These are phyloP conservation scores for Tuber umbilicatum DNA, from an alignment of 495 filamentous ascomycete genomes.

Conservation along the genomic window DNA sequence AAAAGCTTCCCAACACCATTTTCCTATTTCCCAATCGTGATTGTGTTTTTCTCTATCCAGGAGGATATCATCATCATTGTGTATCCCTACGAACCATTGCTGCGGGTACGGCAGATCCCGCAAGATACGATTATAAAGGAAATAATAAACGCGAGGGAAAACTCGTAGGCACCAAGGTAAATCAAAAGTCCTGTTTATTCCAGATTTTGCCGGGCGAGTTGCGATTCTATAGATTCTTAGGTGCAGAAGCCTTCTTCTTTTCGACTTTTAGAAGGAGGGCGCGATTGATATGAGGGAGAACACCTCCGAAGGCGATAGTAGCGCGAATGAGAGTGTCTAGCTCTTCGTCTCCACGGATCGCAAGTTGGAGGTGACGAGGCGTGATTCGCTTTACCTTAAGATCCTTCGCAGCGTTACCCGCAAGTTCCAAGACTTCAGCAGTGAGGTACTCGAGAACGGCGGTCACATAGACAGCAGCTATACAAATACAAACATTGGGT, in stretches of 20 bases:
- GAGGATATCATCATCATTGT: conserved; percentile 32
- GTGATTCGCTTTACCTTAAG: conserved; percentile 99
- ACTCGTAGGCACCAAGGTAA: not conserved
- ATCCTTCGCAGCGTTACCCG: conserved; percentile 97
- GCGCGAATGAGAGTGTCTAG: conserved; percentile 94
- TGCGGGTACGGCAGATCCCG: not conserved
- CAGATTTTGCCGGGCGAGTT: conserved; percentile 16
- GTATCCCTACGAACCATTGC: conserved; percentile 10
- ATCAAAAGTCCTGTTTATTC: conserved; percentile 1
- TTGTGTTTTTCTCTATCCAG: conserved; percentile 25
- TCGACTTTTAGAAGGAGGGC: conserved; percentile 96
- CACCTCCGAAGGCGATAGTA: conserved; percentile 97
- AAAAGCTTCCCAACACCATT: conserved; percentile 33
- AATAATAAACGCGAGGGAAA: not conserved
- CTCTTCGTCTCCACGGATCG: conserved; percentile 97
- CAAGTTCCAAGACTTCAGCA: conserved; percentile 95
- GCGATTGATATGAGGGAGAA: conserved; percentile 97
- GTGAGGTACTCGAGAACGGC: conserved; percentile 97
- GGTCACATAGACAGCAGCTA: conserved; percentile 92
- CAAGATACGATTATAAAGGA: conserved; percentile 1
- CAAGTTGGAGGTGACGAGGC: conserved; percentile 92
- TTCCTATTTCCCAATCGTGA: conserved; percentile 22
- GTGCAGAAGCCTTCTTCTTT: conserved; percentile 86
- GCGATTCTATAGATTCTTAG: conserved; percentile 32
- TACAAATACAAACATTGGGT: conserved; percentile 7